Evolutionary conservation across 2,329 filamentous ascomycete species (phyloP).

Genomic region (Colletotrichum sp.): DNA sequence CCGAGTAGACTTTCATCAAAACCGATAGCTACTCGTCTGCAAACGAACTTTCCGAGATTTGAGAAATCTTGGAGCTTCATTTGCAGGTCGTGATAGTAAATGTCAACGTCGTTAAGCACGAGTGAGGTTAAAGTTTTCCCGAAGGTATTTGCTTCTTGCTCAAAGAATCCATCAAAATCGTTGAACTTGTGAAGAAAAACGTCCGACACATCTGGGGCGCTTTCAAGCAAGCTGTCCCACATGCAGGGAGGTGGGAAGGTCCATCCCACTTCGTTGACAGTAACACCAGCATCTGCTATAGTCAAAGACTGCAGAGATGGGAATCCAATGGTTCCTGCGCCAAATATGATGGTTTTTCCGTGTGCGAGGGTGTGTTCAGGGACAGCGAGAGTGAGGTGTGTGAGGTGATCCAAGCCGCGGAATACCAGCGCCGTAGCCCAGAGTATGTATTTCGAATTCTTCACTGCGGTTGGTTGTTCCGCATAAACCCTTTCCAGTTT

Average conservation of each 20-base stretch:
- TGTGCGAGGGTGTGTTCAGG: background rate
- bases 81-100: rapidly evolving
- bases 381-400: background rate
- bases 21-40: background rate
- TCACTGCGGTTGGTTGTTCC: background rate
- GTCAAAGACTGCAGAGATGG: background rate
- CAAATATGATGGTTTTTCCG: background rate
- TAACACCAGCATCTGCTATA: background rate
- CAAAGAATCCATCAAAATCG: background rate
- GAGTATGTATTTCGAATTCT: background rate
- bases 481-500: background rate
- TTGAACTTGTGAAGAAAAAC: background rate
- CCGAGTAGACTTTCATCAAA: background rate
- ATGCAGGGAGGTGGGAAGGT: background rate
- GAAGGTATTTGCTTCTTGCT: background rate
- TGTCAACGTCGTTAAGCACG: background rate
- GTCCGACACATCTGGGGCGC: background rate
- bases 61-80: background rate
- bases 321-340: background rate
- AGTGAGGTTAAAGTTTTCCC: background rate
- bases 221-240: background rate
- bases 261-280: background rate
- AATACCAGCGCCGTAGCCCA: background rate
- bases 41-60: background rate
- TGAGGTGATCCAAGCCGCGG: background rate